These are phyloP conservation scores for Wallacemonas collosoma DNA, from an alignment of 208 protist species.

Conservation along the genomic window DNA sequence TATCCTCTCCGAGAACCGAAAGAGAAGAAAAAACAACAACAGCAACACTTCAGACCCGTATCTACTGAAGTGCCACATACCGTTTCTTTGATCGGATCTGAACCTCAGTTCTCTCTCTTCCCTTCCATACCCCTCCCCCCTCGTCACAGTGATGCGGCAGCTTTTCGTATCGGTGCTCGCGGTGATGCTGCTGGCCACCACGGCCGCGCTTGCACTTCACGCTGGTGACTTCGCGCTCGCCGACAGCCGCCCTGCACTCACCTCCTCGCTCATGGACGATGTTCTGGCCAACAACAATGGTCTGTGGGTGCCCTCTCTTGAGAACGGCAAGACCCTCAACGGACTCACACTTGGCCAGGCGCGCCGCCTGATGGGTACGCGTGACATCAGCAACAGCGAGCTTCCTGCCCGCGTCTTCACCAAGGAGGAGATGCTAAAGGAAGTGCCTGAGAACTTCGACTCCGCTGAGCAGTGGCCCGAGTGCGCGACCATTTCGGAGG, in stretches of 20 bases:
- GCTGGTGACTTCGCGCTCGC: constrained; percentile 4
- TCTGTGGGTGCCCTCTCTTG: constrained; percentile 51
- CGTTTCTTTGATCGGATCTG: constrained; percentile 5
- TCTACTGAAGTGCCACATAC: not conserved
- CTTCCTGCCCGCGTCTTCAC: constrained; percentile 51
- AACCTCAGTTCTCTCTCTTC: constrained; percentile 19
- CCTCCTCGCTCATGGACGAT: constrained; percentile 7
- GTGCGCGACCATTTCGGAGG: constrained; percentile 63
- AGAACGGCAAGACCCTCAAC: constrained; percentile 43
- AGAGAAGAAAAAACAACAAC: not conserved
- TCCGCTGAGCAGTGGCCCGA: constrained; percentile 58
- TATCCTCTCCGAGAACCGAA: too few relatives aligned
- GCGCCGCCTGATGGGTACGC: constrained; percentile 52
- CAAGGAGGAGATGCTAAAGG: constrained; percentile 34
- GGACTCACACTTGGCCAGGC: constrained; percentile 40
- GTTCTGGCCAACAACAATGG: constrained; percentile 37
- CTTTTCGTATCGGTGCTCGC: constrained; percentile 27
- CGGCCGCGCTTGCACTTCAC: constrained; percentile 25
- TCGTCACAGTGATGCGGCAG: constrained; percentile 25
- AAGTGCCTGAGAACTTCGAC: constrained; percentile 65
- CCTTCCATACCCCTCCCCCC: constrained; percentile 17
- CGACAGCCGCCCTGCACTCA: constrained; percentile 10
- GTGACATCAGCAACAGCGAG: constrained; percentile 24
- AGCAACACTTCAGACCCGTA: not conserved
- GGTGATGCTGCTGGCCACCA: constrained; percentile 29